Evolutionary conservation across 192 early-diverging fungal genomes (phyloP), one percentile per base, ranked within the genome.

Genomic region (Coemansia sp.): DNA sequence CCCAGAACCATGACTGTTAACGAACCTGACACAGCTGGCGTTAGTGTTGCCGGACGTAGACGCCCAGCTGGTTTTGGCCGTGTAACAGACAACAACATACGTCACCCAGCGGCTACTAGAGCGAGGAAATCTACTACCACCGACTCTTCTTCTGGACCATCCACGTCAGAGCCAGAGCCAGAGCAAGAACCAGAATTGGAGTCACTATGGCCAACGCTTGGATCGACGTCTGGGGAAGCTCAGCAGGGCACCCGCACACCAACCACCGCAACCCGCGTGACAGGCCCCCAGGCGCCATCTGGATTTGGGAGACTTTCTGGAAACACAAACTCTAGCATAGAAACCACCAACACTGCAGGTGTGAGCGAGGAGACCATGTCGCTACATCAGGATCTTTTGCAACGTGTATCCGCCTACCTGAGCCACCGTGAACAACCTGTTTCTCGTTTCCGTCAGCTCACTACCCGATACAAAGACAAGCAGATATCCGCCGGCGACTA

Each of bases 381-480:
- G 2, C 40, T 57, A 8, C 72, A 80, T 61, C 71, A 80, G 29
- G 72, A 75, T 34, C 68, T 80, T n/a, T 57, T 80, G 31, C 71
- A 80, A 46, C 71, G 67, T 16, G 77, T 80, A 3, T 80, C 77
- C 20, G 66, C 77, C 15, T 80, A 75, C 26, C 43, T 80, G 60
- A 80, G 77, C 25, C 77, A 80, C 37, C 77, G 77, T 13, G 77
- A 80, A 28, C 77, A 74, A 26, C 77, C 77, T 10, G 77, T 80
- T 40, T 59, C 68, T 33, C 71, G 77, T 6, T 80, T 80, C 65
- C 71, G 72, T 29, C 56, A 74, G 42, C 68, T 80, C 33, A 80
- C 77, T 16, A 75, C 68, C 8, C 65, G 57, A 40, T 80, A 62
- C 66, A 80, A 74, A 21, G 57, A 74, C 45, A 59, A 34, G 20